Conservation (phyloP, 805 yeast species). For the Danielia oregonensis region DNA sequence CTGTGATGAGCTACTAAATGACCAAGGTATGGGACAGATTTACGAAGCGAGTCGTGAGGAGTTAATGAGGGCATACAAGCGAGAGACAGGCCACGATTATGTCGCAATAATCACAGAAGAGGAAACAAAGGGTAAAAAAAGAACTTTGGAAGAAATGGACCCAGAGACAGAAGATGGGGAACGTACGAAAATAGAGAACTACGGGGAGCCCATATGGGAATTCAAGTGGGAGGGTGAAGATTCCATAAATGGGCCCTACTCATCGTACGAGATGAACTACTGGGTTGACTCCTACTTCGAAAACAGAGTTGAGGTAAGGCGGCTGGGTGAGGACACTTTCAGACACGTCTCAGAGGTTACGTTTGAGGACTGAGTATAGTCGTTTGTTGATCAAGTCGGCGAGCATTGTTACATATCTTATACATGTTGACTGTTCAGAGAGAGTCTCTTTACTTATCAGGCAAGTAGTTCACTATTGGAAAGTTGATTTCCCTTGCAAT, state of each 20-base stretch:
- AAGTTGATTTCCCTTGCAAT: slow-evolving; percentile 64
- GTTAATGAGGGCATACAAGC: slow-evolving; percentile 36
- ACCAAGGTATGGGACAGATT: slow-evolving; percentile 37
- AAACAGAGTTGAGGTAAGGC: slow-evolving; percentile 41
- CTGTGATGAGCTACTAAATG: slow-evolving; percentile 42
- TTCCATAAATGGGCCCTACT: slow-evolving; percentile 46
- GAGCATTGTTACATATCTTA: background rate
- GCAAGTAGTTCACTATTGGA: slow-evolving; percentile 60
- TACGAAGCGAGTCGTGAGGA: slow-evolving; percentile 59
- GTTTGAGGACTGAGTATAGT: slow-evolving; percentile 17
- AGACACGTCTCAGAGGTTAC: slow-evolving; percentile 19
- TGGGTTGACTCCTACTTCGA: slow-evolving; percentile 52
- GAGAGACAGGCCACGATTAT: slow-evolving; percentile 40
- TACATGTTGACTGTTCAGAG: too few relatives aligned
- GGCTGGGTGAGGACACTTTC: slow-evolving; percentile 22
- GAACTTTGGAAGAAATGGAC: slow-evolving; percentile 18
- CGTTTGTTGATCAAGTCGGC: too few relatives aligned
- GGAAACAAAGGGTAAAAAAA: slow-evolving; percentile 21
- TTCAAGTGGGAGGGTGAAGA: slow-evolving; percentile 43
- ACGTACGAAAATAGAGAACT: slow-evolving; percentile 5
- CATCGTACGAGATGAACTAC: slow-evolving; percentile 51
- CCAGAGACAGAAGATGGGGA: background rate
- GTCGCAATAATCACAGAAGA: too few relatives aligned
- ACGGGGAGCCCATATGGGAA: slow-evolving; percentile 42
- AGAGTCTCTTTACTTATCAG: slow-evolving; percentile 22